Percentiles rank a stretch among this genome's conserved stretches.
Conservation (phyloP, 164 flowering plant genomes). For the Magnolia kwangsiensis region DNA sequence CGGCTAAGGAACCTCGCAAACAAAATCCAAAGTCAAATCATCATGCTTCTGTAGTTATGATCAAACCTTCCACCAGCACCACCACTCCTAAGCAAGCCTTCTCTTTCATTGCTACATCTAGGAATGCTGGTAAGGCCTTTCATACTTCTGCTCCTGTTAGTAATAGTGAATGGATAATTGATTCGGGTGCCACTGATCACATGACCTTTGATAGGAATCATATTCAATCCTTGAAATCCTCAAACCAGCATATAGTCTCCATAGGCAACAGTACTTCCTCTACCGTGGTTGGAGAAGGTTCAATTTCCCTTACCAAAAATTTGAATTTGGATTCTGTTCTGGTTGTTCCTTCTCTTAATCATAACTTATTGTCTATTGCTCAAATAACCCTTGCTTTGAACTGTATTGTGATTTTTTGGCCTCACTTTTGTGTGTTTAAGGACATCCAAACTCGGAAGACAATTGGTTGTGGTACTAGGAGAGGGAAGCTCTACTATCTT, state of each 20-base stretch:
- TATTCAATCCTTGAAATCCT: background rate
- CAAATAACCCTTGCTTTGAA: background rate
- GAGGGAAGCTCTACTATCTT: background rate
- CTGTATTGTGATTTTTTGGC: constrained; percentile 2
- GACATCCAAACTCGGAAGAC: background rate
- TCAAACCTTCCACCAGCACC: background rate
- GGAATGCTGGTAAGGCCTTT: background rate
- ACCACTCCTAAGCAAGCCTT: background rate
- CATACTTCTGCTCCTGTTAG: background rate
- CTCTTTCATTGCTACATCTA: background rate
- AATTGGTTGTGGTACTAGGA: constrained; percentile 1
- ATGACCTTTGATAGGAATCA: background rate
- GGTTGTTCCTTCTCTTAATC: background rate
- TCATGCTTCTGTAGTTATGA: background rate
- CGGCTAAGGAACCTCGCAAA: background rate
- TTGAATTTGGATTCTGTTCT: background rate
- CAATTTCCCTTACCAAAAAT: background rate
- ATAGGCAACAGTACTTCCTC: constrained; percentile 5
- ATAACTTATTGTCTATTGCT: background rate
- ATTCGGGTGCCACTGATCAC: constrained; percentile 3
- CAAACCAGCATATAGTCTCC: background rate
- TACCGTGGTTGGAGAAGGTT: constrained; percentile 7
- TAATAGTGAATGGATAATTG: constrained; percentile 8
- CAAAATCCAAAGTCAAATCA: background rate
- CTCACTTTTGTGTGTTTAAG: background rate